Percentiles rank a stretch among this genome's conserved stretches.
Conservation (phyloP, 768 basidiomycete species). For the Tephrocybe sp. region DNA sequence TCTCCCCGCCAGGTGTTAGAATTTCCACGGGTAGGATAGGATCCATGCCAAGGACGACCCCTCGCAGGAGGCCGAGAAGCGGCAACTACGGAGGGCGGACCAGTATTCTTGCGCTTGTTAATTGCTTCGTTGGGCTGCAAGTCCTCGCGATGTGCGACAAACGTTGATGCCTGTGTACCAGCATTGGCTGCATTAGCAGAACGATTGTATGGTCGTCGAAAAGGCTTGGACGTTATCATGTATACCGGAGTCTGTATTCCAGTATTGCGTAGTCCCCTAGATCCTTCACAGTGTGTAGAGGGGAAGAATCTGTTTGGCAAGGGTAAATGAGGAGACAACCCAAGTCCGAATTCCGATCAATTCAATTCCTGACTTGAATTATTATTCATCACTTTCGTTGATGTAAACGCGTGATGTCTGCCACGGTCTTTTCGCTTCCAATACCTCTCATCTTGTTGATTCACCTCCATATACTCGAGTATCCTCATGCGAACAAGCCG, state of each 20-base stretch:
- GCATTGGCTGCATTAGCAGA: too few species aligned
- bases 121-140: slow-evolving; percentile 20
- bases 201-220: background rate
- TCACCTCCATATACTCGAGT: slow-evolving; percentile 52
- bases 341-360: background rate
- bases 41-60: background rate
- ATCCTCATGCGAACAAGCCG: slow-evolving; percentile 43
- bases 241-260: background rate
- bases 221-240: background rate
- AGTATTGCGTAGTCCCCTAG: background rate
- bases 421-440: slow-evolving; percentile 30
- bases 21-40: slow-evolving; percentile 6
- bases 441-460: slow-evolving; percentile 45
- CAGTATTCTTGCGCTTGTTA: slow-evolving; percentile 11
- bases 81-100: slow-evolving; percentile 13
- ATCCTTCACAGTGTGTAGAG: background rate
- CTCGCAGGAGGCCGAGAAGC: background rate
- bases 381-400: background rate
- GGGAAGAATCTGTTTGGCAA: background rate
- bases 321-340: background rate
- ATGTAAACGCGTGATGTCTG: slow-evolving; percentile 19
- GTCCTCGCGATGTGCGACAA: slow-evolving; percentile 14
- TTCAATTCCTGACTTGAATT: background rate
- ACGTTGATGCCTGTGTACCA: background rate
- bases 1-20: slow-evolving; percentile 4